Conservation (phyloP, 129 eudicot species). For the Oenanthe sinensis region DNA sequence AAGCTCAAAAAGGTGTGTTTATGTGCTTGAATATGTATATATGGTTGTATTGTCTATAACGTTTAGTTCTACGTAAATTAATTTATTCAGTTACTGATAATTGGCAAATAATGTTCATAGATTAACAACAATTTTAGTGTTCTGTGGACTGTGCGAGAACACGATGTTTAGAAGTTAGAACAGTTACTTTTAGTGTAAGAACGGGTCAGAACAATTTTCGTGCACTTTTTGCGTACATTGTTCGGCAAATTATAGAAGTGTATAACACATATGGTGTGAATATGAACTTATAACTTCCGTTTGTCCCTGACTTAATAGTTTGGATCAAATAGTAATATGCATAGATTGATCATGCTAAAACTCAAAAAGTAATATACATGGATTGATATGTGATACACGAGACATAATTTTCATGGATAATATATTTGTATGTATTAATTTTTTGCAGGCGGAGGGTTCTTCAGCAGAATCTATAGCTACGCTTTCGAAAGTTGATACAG, state of each 20-base stretch:
- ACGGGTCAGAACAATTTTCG: neutral
- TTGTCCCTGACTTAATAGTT: neutral
- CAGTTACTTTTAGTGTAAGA: neutral
- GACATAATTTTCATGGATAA: neutral
- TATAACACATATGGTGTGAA: neutral
- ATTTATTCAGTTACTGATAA: neutral
- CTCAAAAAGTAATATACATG: constrained; percentile 25
- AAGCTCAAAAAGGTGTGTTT: constrained; percentile 56
- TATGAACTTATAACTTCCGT: neutral
- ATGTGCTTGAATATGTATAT: neutral
- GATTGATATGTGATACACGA: neutral
- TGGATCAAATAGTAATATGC: neutral
- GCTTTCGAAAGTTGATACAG: constrained; percentile 91
- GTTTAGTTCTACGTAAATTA: neutral
- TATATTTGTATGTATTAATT: neutral
- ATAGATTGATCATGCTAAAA: constrained; percentile 36
- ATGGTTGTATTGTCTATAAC: neutral
- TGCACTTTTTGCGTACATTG: neutral
- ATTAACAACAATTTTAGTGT: too few relatives aligned
- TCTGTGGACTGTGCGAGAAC: neutral
- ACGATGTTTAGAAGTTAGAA: neutral
- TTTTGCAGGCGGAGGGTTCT: constrained; percentile 85
- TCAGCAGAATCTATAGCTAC: constrained; percentile 94
- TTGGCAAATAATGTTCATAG: neutral
- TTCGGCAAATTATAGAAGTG: neutral